Base-by-base conservation (phyloP, 305 asterid genomes). In the Solanum hybrid region DNA sequence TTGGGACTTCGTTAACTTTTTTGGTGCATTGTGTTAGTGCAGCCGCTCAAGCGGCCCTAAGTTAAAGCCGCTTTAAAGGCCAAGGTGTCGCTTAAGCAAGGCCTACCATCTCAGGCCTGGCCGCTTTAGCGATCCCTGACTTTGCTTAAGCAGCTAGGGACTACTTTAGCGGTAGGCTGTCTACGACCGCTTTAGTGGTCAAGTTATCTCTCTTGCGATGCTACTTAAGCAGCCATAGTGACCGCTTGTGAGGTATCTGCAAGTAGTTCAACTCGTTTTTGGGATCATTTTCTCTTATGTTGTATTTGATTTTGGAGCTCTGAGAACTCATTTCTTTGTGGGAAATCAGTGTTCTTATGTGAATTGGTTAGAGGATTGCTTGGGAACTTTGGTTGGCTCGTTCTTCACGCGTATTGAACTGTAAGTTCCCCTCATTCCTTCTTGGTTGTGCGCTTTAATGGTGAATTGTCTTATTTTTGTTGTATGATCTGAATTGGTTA, bases 201-300 rank as follows among this genome's bases (percentile, higher is more conserved):
- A 57, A 20, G 70, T 20, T 0, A 22, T 65, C 73, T 7, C 73
- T 65, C 0, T 22, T 65, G 73, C 1, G 73, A 65, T 22, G 12
- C 1, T 8, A 0, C 4, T 65, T 65, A 65, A 22, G 27, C 2
- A 3, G 27, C 12, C 27, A 65, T 8, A 65, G 73, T 65, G 27
- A 65, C 6, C 27, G 0, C 0, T 65, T 65, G 3, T 65, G 27
- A 0, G 27, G 73, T 0, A 22, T 65, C 0, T 65, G 0, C 3
- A 65, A 0, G 13, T 0, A 22, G 73, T 65, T 65, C 1, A 22
- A 22, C 1, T 22, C 0, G 0, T 65, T 65, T 61, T 65, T 22
- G 0, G 0, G 13, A 7, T 65, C 0, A 65, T 65, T 65, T 65
- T 61, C 72, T 61, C 2, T 61, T 61, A 61, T 61, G 26, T 20